Evolutionary conservation across 371 early-diverging fungal species (phyloP).

Genomic region (Synchytrium microbalum): DNA sequence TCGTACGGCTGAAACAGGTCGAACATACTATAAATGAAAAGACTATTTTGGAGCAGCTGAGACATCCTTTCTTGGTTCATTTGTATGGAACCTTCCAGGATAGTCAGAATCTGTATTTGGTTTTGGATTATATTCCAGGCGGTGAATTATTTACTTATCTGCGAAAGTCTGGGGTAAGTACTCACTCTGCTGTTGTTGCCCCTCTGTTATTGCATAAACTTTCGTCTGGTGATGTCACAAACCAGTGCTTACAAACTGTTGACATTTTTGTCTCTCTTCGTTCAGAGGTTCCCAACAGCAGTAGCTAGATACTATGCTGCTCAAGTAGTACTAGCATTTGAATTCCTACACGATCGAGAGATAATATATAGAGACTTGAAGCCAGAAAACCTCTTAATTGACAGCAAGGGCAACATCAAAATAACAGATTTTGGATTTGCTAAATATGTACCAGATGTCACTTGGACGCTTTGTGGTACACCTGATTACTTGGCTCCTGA

Average conservation of each 20-base stretch:
- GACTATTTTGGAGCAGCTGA: constrained; percentile 74
- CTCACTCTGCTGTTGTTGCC: constrained; percentile 32
- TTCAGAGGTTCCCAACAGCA: constrained; percentile 72
- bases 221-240: too few relatives aligned
- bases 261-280: constrained; percentile 4
- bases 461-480: constrained; percentile 98
- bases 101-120: constrained; percentile 71
- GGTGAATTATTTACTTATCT: constrained; percentile 86
- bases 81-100: constrained; percentile 89
- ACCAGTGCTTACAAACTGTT: too few relatives aligned
- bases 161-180: constrained; percentile 43
- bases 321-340: constrained; percentile 58
- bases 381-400: constrained; percentile 85
- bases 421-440: constrained; percentile 99
- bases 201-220: background rate
- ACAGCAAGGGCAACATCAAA: constrained; percentile 92
- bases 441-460: constrained; percentile 86
- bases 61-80: constrained; percentile 91
- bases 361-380: constrained; percentile 67
- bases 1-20: constrained; percentile 91
- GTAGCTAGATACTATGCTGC: constrained; percentile 71
- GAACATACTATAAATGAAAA: constrained; percentile 97
- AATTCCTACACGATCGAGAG: constrained; percentile 50
- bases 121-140: constrained; percentile 91
- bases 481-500: constrained; percentile 68